Base-by-base conservation (phyloP, 2,329 filamentous ascomycete species). In the Trichoderma sp. region DNA sequence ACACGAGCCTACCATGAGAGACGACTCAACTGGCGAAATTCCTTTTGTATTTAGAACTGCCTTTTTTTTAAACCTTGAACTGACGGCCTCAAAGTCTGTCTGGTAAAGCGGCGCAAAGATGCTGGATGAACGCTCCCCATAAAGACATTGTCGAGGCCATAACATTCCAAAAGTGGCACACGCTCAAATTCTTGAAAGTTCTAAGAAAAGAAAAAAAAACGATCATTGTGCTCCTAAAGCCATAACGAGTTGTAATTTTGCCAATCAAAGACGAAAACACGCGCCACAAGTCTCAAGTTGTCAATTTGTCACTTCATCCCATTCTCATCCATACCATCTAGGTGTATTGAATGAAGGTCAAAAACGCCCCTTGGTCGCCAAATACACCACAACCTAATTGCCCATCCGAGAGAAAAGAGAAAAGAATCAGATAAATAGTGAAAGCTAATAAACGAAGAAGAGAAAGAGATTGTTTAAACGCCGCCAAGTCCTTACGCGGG, bases 331-430 rank as follows among this genome's bases (percentile, higher is more conserved):
- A 40, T 27, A 27, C 66, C 66, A 57, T 63, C 66, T 63, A 68
- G 27, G 56, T 57, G 37, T 62, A 35, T 68, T 21, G 35, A 62
- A 63, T 40, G 14, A 63, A 68, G 49, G 66, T 52, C 19, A 29
- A 43, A 57, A 69, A 69, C 68, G 55, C 60, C 61, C 61, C 53
- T 40, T 60, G 29, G 24, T 59, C 55, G 24, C 55, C 19, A 60
- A 24, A 43, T 40, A 55, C 40, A 60, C 66, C 53, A 11, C 27
- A 52, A 64, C 56, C 40, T 27, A 35, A 53, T 43, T 60, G 27
- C n/a, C 68, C 27, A n/a, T 52, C 59, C 43, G 29, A 60, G 14
- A 33, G 40, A 53, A 60, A 61, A 55, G 57, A 16, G 7, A 68
- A 53, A 14, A 43, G 55, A 13, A 27, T 21, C 59, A 21, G 49